phyloP scores from a whole-genome alignment of 2,329 filamentous ascomycete species.

The Raffaelea albimanens region DNA sequence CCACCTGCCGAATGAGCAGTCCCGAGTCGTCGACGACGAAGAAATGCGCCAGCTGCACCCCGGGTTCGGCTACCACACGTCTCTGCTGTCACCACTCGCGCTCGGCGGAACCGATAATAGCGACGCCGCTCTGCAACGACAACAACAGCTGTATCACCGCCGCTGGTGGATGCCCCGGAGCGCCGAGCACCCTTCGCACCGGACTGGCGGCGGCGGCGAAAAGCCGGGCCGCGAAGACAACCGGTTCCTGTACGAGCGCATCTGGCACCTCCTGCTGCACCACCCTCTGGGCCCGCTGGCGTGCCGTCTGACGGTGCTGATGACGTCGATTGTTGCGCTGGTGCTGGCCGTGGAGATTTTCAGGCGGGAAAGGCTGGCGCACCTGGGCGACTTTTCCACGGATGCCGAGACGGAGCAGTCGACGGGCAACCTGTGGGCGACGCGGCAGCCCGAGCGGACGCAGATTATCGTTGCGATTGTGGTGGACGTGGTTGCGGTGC shows the following conservation, averaged over 20 bases:
- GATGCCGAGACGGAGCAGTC: conserved; percentile 14
- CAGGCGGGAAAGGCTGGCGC: conserved; percentile 37
- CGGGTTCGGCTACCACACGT: conserved; percentile 30
- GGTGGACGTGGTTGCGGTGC: conserved; percentile 78
- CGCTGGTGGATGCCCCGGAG: neutral
- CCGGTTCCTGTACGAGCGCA: conserved; percentile 35
- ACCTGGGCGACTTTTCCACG: neutral
- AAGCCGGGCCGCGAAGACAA: conserved; percentile 6
- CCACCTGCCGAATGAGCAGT: conserved; percentile 34
- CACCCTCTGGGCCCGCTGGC: conserved; percentile 79
- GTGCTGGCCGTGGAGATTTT: conserved; percentile 70
- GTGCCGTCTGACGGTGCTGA: conserved; percentile 73
- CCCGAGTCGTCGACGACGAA: conserved; percentile 36
- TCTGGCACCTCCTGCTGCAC: conserved; percentile 62
- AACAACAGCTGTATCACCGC: neutral
- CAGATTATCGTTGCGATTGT: conserved; percentile 84
- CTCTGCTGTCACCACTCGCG: conserved; percentile 1
- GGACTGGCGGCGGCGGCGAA: neutral
- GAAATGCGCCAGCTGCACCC: conserved; percentile 33
- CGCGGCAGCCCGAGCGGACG: conserved; percentile 45
- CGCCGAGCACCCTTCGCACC: neutral
- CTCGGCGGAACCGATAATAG: conserved; percentile 8
- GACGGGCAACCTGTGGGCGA: conserved; percentile 12
- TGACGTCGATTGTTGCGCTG: conserved; percentile 74
- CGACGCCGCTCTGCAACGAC: conserved; percentile 27